Conservation (phyloP, 1,139 yeast genomes). For the Diutina rugosa region DNA sequence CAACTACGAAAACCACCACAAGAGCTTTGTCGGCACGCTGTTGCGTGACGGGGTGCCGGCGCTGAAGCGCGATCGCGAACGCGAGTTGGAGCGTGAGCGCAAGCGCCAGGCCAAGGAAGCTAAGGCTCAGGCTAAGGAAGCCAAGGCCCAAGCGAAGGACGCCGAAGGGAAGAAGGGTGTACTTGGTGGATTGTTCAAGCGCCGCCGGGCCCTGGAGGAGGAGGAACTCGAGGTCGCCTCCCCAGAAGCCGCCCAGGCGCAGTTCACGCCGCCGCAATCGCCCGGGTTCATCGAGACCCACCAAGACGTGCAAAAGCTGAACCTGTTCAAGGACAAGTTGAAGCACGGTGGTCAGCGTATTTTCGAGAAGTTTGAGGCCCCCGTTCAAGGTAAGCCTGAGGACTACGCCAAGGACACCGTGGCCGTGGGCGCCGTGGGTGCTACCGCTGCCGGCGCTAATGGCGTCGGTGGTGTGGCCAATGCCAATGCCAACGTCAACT, state of each 20-base stretch:
- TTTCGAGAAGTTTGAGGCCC: neutral
- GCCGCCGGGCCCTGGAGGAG: neutral
- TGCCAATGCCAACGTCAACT: neutral
- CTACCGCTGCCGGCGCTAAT: neutral
- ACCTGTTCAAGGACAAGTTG: neutral
- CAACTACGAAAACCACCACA: conserved; percentile 2
- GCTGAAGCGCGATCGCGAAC: neutral
- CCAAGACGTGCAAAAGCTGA: neutral
- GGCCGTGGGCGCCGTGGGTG: neutral
- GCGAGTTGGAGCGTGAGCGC: neutral
- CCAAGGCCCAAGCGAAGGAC: neutral
- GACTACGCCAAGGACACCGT: neutral
- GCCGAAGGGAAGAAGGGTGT: neutral
- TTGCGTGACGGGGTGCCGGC: neutral
- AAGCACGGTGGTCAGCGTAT: neutral
- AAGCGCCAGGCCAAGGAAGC: neutral
- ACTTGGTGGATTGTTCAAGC: neutral
- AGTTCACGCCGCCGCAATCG: neutral
- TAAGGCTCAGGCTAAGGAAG: neutral
- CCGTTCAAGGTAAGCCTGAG: neutral
- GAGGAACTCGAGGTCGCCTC: neutral
- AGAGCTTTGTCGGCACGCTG: neutral
- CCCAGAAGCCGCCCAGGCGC: neutral
- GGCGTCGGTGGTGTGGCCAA: neutral
- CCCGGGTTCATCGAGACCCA: neutral